Evolutionary conservation across 345 rosid species (phyloP).

Genomic region (Raphanus raphanistrum): DNA sequence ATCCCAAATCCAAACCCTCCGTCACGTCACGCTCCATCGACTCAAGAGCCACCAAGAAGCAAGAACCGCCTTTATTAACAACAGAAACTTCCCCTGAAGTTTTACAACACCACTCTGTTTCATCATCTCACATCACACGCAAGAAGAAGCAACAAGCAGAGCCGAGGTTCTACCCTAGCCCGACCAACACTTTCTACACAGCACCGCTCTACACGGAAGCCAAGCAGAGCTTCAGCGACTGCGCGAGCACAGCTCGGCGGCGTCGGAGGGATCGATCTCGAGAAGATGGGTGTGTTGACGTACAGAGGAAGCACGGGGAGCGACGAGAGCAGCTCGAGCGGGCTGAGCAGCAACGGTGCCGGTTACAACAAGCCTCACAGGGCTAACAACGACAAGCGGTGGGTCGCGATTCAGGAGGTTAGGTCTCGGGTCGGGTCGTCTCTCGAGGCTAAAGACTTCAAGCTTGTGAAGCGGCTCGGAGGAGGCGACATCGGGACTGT

Average conservation of each 20-base stretch:
- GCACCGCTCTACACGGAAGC: conserved; percentile 56
- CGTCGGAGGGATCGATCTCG: conserved; percentile 53
- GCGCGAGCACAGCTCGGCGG: conserved; percentile 52
- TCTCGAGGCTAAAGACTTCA: conserved; percentile 56
- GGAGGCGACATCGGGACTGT: conserved; percentile 91
- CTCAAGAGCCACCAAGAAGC: conserved; percentile 45
- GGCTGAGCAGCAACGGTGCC: conserved; percentile 54
- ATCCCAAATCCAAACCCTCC: conserved; percentile 38
- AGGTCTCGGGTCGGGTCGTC: conserved; percentile 51
- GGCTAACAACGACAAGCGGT: conserved; percentile 70
- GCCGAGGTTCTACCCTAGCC: conserved; percentile 54
- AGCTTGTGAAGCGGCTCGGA: conserved; percentile 57
- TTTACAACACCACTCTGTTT: conserved; percentile 43
- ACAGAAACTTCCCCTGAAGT: conserved; percentile 41
- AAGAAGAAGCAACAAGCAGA: conserved; percentile 45
- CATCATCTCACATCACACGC: conserved; percentile 35
- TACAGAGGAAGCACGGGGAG: conserved; percentile 82
- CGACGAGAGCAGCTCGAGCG: conserved; percentile 88
- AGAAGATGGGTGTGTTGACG: conserved; percentile 52
- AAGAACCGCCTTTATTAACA: conserved; percentile 26
- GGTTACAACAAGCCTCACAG: conserved; percentile 81
- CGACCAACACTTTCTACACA: conserved; percentile 59
- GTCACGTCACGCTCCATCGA: conserved; percentile 47
- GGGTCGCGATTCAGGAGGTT: conserved; percentile 87
- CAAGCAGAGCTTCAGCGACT: conserved; percentile 78